Evolutionary conservation across 495 filamentous ascomycete species (phyloP).

Genomic region (Collariella sp.): DNA sequence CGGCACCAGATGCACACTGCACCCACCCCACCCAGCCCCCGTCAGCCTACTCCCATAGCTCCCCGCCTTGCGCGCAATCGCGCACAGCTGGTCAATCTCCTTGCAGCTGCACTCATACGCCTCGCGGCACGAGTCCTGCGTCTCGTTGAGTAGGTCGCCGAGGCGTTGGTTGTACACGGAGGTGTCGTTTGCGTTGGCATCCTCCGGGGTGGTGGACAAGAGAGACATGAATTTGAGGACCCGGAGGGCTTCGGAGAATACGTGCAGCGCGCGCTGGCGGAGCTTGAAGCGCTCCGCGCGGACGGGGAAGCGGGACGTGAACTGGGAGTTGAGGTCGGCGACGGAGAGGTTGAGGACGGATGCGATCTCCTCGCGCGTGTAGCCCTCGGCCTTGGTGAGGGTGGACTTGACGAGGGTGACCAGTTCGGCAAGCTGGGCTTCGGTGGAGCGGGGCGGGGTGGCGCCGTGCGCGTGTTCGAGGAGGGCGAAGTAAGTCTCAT

Average conservation of each 20-base stretch:
- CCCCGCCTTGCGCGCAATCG: slow-evolving; percentile 66
- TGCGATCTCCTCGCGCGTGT: slow-evolving; percentile 83
- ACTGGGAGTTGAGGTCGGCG: slow-evolving; percentile 60
- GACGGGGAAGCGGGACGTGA: slow-evolving; percentile 77
- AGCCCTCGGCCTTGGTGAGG: slow-evolving; percentile 67
- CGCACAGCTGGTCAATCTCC: slow-evolving; percentile 80
- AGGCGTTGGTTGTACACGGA: slow-evolving; percentile 57
- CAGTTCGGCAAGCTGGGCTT: slow-evolving; percentile 55
- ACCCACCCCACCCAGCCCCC: slow-evolving; percentile 95
- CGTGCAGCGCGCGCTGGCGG: slow-evolving; percentile 77
- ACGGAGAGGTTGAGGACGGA: slow-evolving; percentile 58
- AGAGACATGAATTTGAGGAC: slow-evolving; percentile 74
- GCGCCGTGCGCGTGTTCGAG: slow-evolving; percentile 33
- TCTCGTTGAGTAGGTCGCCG: slow-evolving; percentile 81
- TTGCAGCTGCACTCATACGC: slow-evolving; percentile 84
- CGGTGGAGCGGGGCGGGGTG: slow-evolving; percentile 23
- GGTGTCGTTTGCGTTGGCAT: slow-evolving; percentile 38
- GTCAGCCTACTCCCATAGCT: slow-evolving; percentile 81
- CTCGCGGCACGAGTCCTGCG: slow-evolving; percentile 75
- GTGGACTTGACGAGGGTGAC: slow-evolving; percentile 54
- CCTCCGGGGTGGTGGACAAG: slow-evolving; percentile 38
- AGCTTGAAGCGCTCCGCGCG: slow-evolving; percentile 84
- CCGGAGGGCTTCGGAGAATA: slow-evolving; percentile 79
- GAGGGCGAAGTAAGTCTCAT: slow-evolving; percentile 66
- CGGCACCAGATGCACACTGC: slow-evolving; percentile 86